Conservation (phyloP, 768 basidiomycete species). For the Kwoniella sp. region DNA sequence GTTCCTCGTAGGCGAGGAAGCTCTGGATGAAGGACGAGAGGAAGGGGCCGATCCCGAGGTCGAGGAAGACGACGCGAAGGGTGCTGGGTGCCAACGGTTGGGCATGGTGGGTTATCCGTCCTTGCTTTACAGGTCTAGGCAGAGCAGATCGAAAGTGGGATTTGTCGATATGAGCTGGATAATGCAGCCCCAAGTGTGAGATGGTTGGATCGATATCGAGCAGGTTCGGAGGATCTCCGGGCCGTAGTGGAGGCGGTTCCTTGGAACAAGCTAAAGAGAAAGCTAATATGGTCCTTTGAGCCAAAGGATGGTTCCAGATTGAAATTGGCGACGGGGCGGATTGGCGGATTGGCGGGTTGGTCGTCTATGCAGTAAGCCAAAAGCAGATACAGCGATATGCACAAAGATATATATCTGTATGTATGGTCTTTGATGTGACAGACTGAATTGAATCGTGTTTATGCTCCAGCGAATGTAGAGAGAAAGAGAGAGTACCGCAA, state of each 20-base stretch:
- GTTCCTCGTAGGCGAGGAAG: conserved; percentile 26
- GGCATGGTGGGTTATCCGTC: conserved; percentile 6
- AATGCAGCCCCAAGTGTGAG: too few species aligned
- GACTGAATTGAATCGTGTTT: not conserved
- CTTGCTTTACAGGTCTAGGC: too few species aligned
- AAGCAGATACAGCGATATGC: too few species aligned
- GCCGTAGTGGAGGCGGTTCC: not conserved
- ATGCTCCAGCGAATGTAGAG: not conserved
- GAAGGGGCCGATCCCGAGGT: conserved; percentile 25
- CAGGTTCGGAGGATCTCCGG: not conserved
- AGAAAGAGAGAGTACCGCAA: not conserved
- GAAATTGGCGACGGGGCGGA: too few species aligned
- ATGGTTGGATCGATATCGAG: too few species aligned
- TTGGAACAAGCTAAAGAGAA: too few species aligned
- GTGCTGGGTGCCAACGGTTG: conserved; percentile 20
- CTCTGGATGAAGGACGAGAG: conserved; percentile 29
- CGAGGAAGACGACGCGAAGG: conserved; percentile 20
- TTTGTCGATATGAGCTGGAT: not conserved
- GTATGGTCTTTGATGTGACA: too few species aligned
- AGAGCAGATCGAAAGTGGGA: too few species aligned
- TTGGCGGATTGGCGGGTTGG: not conserved
- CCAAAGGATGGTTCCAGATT: conserved; percentile 8
- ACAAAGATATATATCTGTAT: too few species aligned
- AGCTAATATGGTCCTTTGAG: not conserved
- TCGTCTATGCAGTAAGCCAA: not conserved